A percentile compares a stretch with the other conserved stretches of the same genome.
Evolutionary conservation across 768 basidiomycete species (phyloP).

Genomic region (Pisolithus marmoratus): DNA sequence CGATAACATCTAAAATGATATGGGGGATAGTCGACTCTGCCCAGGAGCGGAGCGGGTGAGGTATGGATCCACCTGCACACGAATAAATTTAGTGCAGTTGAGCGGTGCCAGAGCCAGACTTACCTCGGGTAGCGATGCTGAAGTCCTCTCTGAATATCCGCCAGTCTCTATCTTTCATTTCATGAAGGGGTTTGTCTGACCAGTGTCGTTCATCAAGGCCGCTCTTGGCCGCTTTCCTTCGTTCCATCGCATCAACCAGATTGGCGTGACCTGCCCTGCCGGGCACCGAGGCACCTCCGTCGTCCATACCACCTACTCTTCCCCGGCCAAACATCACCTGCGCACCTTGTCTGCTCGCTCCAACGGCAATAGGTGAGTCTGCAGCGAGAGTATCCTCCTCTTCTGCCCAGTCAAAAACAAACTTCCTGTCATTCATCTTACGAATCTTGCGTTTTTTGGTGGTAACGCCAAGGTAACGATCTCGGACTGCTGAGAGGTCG

Average conservation of each 20-base stretch:
- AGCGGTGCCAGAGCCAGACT: constrained; percentile 1
- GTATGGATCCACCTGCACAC: constrained; percentile 78
- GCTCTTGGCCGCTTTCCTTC: constrained; percentile 71
- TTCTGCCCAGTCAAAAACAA: constrained; percentile 99
- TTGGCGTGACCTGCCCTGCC: constrained; percentile 40
- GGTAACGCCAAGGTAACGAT: constrained; percentile 91
- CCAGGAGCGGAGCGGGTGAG: constrained; percentile 92
- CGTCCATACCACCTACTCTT: constrained; percentile 82
- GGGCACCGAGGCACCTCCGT: constrained; percentile 43
- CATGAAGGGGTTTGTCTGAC: constrained; percentile 86
- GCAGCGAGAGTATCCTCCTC: constrained; percentile 89
- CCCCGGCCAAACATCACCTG: constrained; percentile 88
- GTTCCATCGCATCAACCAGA: constrained; percentile 77
- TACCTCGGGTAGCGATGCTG: constrained; percentile 89
- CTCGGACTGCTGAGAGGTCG: constrained; percentile 79
- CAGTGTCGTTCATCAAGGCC: constrained; percentile 95
- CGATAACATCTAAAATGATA: constrained; percentile 76
- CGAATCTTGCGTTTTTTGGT: constrained; percentile 93
- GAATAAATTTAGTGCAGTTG: constrained; percentile 1
- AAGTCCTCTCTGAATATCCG: constrained; percentile 99
- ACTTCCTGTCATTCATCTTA: constrained; percentile 93
- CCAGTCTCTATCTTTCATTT: constrained; percentile 98
- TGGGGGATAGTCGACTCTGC: constrained; percentile 78
- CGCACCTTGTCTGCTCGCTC: constrained; percentile 70
- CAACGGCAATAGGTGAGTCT: constrained; percentile 68